Conservation (phyloP, 2,329 filamentous ascomycete genomes). For the Metarhizium brunneum region DNA sequence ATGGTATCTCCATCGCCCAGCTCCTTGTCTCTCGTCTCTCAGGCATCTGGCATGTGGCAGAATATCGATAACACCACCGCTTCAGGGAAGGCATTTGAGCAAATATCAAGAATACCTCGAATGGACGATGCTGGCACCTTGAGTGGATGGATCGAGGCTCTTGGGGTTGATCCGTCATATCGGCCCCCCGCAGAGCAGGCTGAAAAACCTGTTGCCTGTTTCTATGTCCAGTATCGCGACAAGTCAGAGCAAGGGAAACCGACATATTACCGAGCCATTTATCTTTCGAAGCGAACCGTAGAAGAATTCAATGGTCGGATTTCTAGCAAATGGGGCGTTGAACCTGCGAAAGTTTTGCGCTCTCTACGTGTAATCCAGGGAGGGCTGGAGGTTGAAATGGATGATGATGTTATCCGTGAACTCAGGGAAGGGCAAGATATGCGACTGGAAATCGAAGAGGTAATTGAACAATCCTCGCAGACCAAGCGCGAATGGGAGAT, state of each 20-base stretch:
- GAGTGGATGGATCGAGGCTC: conserved; percentile 79
- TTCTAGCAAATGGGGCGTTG: conserved; percentile 71
- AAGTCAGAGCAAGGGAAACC: conserved; percentile 39
- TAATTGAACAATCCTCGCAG: conserved; percentile 20
- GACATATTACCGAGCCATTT: conserved; percentile 74
- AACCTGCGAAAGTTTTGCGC: conserved; percentile 60
- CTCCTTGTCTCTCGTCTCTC: conserved; percentile 52
- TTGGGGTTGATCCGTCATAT: conserved; percentile 83
- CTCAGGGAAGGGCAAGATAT: conserved; percentile 89
- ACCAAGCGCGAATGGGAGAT: conserved; percentile 54
- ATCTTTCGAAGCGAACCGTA: conserved; percentile 68
- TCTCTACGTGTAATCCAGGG: conserved; percentile 64
- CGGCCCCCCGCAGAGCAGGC: conserved; percentile 65
- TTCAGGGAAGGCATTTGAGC: conserved; percentile 37
- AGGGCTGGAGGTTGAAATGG: conserved; percentile 75
- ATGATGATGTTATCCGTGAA: conserved; percentile 80
- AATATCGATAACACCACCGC: conserved; percentile 42
- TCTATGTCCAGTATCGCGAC: conserved; percentile 62
- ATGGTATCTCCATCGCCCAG: conserved; percentile 60
- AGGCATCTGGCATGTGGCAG: conserved; percentile 45
- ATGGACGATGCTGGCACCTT: conserved; percentile 55
- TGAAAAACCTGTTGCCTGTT: conserved; percentile 72
- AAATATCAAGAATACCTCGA: conserved; percentile 43
- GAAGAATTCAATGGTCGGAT: conserved; percentile 65
- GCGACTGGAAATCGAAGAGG: conserved; percentile 56